These are phyloP conservation scores for Alliaria petiolata DNA, from an alignment of 345 rosid genomes.

Conservation along the genomic window DNA sequence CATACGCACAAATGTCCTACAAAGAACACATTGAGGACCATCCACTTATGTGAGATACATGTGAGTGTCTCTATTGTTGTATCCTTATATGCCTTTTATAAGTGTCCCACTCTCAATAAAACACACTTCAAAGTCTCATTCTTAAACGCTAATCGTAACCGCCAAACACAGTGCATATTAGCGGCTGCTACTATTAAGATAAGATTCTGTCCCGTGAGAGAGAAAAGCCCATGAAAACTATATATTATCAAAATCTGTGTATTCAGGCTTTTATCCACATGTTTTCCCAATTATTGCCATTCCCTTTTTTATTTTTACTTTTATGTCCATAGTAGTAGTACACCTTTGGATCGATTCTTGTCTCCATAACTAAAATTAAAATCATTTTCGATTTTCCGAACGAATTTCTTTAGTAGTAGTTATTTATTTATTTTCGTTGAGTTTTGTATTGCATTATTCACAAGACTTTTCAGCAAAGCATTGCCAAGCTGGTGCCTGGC, in stretches of 20 bases:
- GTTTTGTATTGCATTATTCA: conserved; percentile 23
- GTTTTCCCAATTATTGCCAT: conserved; percentile 29
- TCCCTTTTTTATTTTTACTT: conserved; percentile 14
- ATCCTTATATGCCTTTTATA: conserved; percentile 11
- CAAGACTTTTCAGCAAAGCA: conserved; percentile 29
- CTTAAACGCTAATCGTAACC: conserved; percentile 13
- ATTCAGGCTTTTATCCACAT: conserved; percentile 27
- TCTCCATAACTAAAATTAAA: conserved; percentile 5
- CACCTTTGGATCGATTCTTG: conserved; percentile 30
- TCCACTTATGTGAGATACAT: conserved; percentile 24
- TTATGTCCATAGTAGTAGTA: conserved; percentile 14
- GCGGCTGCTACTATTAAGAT: conserved; percentile 13
- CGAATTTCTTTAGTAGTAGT: neutral
- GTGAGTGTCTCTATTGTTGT: conserved; percentile 22
- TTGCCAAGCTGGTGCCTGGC: conserved; percentile 18
- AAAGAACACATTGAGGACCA: conserved; percentile 21
- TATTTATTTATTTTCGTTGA: neutral
- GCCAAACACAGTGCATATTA: conserved; percentile 18
- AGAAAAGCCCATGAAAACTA: conserved; percentile 17
- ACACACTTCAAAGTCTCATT: conserved; percentile 16
- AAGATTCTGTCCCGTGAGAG: conserved; percentile 12
- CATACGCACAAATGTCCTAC: conserved; percentile 31
- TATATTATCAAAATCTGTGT: conserved; percentile 20
- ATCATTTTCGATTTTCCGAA: conserved; percentile 5
- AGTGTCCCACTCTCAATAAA: conserved; percentile 15